phyloP scores from a whole-genome alignment of 768 basidiomycete species.

The Rhizopogon vinicolor region DNA sequence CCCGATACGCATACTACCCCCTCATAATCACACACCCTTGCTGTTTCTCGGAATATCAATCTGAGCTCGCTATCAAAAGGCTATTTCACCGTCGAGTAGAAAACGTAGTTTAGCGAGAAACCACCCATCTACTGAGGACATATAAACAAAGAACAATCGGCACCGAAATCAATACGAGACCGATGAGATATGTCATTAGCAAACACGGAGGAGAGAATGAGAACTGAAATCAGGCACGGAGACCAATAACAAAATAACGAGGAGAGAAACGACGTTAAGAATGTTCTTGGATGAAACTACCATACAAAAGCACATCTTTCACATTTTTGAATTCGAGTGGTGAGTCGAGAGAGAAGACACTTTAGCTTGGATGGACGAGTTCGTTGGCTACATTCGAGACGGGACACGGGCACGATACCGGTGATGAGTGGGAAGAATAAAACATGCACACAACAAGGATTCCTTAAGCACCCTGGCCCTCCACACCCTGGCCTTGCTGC shows the following conservation, averaged over 20 bases:
- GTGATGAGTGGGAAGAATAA: conserved; percentile 19
- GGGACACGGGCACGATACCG: conserved; percentile 13
- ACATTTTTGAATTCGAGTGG: conserved; percentile 26
- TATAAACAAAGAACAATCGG: conserved; percentile 17
- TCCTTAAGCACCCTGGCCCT: conserved; percentile 40
- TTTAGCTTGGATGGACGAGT: conserved; percentile 12
- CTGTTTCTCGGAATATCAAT: not conserved
- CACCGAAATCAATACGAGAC: conserved; percentile 6
- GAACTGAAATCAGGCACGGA: conserved; percentile 9
- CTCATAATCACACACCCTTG: conserved; percentile 19
- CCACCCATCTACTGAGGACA: conserved; percentile 29
- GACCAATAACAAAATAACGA: conserved; percentile 12
- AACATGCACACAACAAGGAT: conserved; percentile 18
- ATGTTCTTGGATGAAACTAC: conserved; percentile 21
- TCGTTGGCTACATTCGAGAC: conserved; percentile 30
- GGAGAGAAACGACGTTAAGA: conserved; percentile 24
- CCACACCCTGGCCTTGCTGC: conserved; percentile 62
- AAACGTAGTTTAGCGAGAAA: conserved; percentile 16
- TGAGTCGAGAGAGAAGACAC: conserved; percentile 20
- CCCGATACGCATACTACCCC: conserved; percentile 1
- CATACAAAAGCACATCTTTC: conserved; percentile 29
- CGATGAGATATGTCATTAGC: conserved; percentile 14
- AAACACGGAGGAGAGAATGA: conserved; percentile 8
- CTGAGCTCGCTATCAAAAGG: conserved; percentile 8
- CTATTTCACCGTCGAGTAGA: conserved; percentile 10